phyloP scores from a whole-genome alignment of 1,139 yeast species.

The Pichia sp. region DNA sequence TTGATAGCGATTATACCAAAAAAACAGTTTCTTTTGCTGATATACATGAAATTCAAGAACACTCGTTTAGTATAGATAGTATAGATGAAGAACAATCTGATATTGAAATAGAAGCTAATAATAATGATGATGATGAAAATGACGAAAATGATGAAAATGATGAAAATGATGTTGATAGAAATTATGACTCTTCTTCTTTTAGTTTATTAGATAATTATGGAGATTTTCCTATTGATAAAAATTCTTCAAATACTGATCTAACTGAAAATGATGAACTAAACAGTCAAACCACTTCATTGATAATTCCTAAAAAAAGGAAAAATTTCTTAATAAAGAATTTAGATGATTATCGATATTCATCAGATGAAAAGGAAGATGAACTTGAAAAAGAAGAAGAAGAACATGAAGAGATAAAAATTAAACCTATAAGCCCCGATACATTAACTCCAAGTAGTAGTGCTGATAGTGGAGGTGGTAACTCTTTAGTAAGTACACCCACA shows the following conservation, averaged over 20 bases:
- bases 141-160: neutral
- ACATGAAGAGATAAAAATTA: neutral
- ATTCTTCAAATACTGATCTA: neutral
- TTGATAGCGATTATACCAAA: conserved; percentile 15
- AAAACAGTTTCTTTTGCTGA: conserved; percentile 30
- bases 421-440: neutral
- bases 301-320: conserved; percentile 32
- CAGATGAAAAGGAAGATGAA: conserved; percentile 4
- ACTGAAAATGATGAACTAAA: neutral
- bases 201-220: conserved; percentile 5
- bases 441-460: conserved; percentile 10
- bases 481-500: conserved; percentile 7
- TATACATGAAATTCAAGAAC: conserved; percentile 12
- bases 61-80: conserved; percentile 5
- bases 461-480: conserved; percentile 9
- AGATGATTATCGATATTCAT: conserved; percentile 22
- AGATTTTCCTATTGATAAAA: no score
- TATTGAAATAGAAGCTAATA: neutral
- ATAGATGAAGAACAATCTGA: neutral
- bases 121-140: neutral
- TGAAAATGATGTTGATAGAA: conserved; percentile 28
- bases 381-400: neutral
- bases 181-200: conserved; percentile 11
- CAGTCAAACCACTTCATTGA: conserved; percentile 34
- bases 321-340: conserved; percentile 29